Conservation (phyloP, 2,329 filamentous ascomycete genomes). For the Aspergillus hiratsukae region DNA sequence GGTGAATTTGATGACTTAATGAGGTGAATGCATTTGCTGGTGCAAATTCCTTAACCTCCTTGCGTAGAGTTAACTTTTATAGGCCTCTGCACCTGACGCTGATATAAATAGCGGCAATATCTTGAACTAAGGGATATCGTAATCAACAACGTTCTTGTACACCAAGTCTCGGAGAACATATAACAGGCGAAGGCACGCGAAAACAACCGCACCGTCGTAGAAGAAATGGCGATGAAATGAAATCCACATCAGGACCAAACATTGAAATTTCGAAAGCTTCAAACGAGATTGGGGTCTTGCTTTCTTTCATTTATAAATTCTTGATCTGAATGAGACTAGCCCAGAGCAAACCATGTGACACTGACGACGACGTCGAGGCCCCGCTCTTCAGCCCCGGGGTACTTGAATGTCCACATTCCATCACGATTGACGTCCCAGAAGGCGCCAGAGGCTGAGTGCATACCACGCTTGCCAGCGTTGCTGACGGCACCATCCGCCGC, state of each 20-base stretch:
- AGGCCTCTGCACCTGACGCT: not conserved
- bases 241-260: conserved; percentile 1
- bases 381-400: conserved; percentile 43
- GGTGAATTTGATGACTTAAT: not conserved
- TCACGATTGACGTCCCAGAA: conserved; percentile 51
- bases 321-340: conserved; percentile 12
- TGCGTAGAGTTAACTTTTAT: not conserved
- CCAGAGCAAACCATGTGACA: conserved; percentile 45
- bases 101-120: not conserved
- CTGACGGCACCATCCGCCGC: conserved; percentile 53
- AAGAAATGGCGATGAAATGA: not conserved
- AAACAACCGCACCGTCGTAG: not conserved
- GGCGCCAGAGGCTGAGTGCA: conserved; percentile 48
- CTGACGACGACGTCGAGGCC: conserved; percentile 48
- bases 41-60: not conserved
- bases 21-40: not conserved
- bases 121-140: not conserved
- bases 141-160: not conserved
- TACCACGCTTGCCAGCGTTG: conserved; percentile 73
- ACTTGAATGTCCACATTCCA: conserved; percentile 52
- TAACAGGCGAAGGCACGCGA: not conserved
- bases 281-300: conserved; percentile 1
- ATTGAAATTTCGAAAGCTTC: not conserved
- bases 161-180: not conserved
- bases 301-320: conserved; percentile 5